Percentiles rank a stretch among this genome's conserved stretches.
These are phyloP conservation scores for Cladosporium sp. DNA, from an alignment of 2,329 filamentous ascomycete species.

Conservation along the genomic window DNA sequence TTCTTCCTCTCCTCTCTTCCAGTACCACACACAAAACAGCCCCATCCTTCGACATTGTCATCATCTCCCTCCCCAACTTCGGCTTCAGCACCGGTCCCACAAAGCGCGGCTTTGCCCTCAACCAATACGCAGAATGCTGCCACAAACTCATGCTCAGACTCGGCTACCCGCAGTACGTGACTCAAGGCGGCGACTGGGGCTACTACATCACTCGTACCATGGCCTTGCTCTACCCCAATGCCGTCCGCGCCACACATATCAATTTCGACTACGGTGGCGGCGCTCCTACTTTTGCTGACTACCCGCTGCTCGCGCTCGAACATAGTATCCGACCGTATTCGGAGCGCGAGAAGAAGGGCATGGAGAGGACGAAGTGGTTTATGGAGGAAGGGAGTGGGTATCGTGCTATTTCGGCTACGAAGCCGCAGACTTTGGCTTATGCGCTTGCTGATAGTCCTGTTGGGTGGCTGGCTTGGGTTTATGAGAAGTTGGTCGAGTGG, in stretches of 20 bases:
- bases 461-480: conserved; percentile 68
- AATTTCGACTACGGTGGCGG: conserved; percentile 50
- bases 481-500: conserved; percentile 45
- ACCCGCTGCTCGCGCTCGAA: conserved; percentile 53
- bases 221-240: conserved; percentile 50
- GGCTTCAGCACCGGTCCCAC: conserved; percentile 37
- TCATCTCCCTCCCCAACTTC: conserved; percentile 43
- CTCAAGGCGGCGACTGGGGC: conserved; percentile 68
- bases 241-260: conserved; percentile 56
- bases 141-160: conserved; percentile 67
- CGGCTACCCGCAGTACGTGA: conserved; percentile 57
- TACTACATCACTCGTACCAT: conserved; percentile 60
- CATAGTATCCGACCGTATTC: conserved; percentile 50
- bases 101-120: conserved; percentile 21
- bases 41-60: conserved; percentile 46
- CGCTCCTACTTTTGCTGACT: conserved; percentile 44
- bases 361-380: conserved; percentile 54
- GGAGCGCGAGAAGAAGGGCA: conserved; percentile 44
- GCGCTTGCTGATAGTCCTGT: conserved; percentile 64
- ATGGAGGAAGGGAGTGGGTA: conserved; percentile 52
- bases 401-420: conserved; percentile 13
- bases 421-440: conserved; percentile 65
- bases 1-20: conserved; percentile 29
- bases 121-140: conserved; percentile 29
- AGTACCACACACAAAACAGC: conserved; percentile 16